A percentile compares a stretch with the other conserved stretches of the same genome.
phyloP scores from a whole-genome alignment of 768 basidiomycete species.

The Tylopilus subfusipes region DNA sequence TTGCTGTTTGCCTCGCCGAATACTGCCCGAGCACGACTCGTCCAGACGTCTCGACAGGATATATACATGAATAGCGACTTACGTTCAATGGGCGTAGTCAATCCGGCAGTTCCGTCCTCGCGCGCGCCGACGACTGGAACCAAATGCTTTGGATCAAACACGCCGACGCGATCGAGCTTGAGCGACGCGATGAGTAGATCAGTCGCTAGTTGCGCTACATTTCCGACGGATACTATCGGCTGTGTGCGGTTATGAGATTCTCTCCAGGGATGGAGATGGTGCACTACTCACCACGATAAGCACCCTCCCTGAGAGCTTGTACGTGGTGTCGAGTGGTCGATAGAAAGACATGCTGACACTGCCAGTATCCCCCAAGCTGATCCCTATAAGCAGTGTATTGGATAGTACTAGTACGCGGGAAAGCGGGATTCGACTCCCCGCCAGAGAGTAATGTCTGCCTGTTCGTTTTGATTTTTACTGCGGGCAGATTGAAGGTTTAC shows the following conservation, averaged over 20 bases:
- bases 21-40: slow-evolving; percentile 40
- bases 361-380: too few species aligned
- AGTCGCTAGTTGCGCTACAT: slow-evolving; percentile 73
- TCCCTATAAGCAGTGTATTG: slow-evolving; percentile 52
- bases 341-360: slow-evolving; percentile 28
- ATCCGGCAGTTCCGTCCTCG: slow-evolving; percentile 55
- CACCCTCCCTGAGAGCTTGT: slow-evolving; percentile 28
- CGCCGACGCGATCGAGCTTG: slow-evolving; percentile 54
- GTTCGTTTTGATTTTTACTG: neutral
- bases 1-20: slow-evolving; percentile 51
- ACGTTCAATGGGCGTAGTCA: slow-evolving; percentile 79
- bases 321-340: slow-evolving; percentile 21
- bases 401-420: slow-evolving; percentile 47
- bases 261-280: neutral
- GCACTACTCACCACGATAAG: slow-evolving; percentile 28
- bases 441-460: slow-evolving; percentile 31
- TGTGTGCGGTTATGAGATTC: slow-evolving; percentile 21
- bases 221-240: slow-evolving; percentile 79
- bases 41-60: neutral
- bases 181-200: slow-evolving; percentile 73
- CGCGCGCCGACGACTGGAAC: slow-evolving; percentile 72
- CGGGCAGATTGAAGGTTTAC: neutral
- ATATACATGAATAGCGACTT: slow-evolving; percentile 24
- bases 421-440: slow-evolving; percentile 46
- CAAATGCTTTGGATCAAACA: slow-evolving; percentile 58